Evolutionary conservation across 768 basidiomycete genomes (phyloP).

Genomic region (Hemileccinum rubropunctum): DNA sequence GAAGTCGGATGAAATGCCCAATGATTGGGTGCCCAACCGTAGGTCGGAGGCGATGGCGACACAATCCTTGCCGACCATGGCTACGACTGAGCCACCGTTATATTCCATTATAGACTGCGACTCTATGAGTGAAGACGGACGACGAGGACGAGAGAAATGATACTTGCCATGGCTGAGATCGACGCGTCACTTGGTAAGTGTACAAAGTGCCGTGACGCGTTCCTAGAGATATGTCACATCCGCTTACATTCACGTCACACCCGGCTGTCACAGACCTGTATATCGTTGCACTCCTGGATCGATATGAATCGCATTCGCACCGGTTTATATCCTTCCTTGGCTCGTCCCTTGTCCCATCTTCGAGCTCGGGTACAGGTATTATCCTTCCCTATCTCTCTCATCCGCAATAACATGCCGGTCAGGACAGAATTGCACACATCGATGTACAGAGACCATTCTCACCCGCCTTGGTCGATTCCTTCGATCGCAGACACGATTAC

Average conservation of each 20-base stretch:
- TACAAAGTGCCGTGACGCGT: slow-evolving; percentile 20
- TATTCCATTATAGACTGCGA: slow-evolving; percentile 82
- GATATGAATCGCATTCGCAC: slow-evolving; percentile 11
- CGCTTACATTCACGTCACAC: not conserved
- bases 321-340: not conserved
- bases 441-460: slow-evolving; percentile 50
- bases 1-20: slow-evolving; percentile 88
- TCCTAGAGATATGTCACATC: slow-evolving; percentile 9
- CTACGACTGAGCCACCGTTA: slow-evolving; percentile 98
- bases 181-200: slow-evolving; percentile 27
- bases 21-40: slow-evolving; percentile 82
- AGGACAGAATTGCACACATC: slow-evolving; percentile 58
- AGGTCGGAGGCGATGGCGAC: slow-evolving; percentile 97
- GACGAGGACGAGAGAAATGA: not conserved
- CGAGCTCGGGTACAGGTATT: slow-evolving; percentile 22
- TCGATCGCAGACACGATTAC: slow-evolving; percentile 72
- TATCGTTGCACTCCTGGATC: no score
- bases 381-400: not conserved
- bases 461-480: slow-evolving; percentile 61
- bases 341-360: slow-evolving; percentile 13
- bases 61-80: slow-evolving; percentile 99
- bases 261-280: slow-evolving; percentile 6
- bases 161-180: slow-evolving; percentile 25
- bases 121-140: slow-evolving; percentile 1
- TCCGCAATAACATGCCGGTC: not conserved